Evolutionary conservation across 2,329 filamentous ascomycete species (phyloP).

Genomic region (Aspergillus sp.): DNA sequence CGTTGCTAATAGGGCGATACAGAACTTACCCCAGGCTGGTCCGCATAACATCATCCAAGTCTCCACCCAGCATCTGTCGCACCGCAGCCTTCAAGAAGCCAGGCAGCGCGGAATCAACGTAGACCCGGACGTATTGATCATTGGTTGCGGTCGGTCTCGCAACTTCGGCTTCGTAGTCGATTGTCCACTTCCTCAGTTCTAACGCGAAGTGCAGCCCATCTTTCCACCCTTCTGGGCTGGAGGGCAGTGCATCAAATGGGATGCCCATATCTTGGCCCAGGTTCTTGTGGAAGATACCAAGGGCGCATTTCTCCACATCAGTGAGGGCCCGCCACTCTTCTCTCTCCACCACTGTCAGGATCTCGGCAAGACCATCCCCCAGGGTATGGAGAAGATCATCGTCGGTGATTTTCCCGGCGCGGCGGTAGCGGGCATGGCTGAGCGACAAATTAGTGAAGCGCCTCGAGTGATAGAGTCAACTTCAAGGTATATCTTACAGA

Average conservation of each 20-base stretch:
- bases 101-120: too few relatives aligned
- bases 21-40: too few relatives aligned
- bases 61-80: too few relatives aligned
- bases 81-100: too few relatives aligned
- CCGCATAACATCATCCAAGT: too few relatives aligned
- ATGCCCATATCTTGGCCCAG: slow-evolving; percentile 66
- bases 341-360: slow-evolving; percentile 54
- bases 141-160: slow-evolving; percentile 7
- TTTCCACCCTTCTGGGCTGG: too few relatives aligned
- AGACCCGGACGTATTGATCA: too few relatives aligned
- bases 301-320: slow-evolving; percentile 61
- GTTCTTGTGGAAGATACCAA: slow-evolving; percentile 62
- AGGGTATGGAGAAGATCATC: slow-evolving; percentile 60
- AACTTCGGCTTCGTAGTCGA: slow-evolving; percentile 11
- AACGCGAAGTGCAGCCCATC: slow-evolving; percentile 4
- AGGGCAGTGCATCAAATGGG: slow-evolving; percentile 22
- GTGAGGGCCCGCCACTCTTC: slow-evolving; percentile 66
- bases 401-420: slow-evolving; percentile 54
- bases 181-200: slow-evolving; percentile 10
- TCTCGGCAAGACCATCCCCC: slow-evolving; percentile 59
- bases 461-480: too few relatives aligned
- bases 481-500: slow-evolving; percentile 25
- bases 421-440: slow-evolving; percentile 50
- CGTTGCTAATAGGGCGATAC: too few relatives aligned
- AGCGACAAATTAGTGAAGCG: too few relatives aligned